Evolutionary conservation across 1,284 basidiomycete genomes (phyloP).

Genomic region (Austroboletus novae-zelandiae): DNA sequence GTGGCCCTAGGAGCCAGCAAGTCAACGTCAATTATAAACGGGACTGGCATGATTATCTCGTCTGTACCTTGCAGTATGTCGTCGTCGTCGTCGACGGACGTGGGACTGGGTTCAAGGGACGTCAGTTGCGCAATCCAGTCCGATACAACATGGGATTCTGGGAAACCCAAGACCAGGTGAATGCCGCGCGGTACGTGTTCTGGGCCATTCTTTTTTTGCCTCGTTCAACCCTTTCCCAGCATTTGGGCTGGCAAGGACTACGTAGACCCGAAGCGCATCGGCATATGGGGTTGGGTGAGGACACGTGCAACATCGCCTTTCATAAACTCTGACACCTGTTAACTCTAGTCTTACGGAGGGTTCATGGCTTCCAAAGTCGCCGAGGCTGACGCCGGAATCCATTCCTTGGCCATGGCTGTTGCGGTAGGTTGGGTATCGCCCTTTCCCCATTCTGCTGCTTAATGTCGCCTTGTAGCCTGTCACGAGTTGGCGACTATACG

Average conservation of each 20-base stretch:
- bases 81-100: slow-evolving; percentile 88
- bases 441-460: neutral
- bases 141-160: slow-evolving; percentile 82
- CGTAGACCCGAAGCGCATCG: slow-evolving; percentile 80
- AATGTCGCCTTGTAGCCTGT: slow-evolving; percentile 59
- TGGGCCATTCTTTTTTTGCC: slow-evolving; percentile 5
- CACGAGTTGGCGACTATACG: slow-evolving; percentile 84
- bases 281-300: slow-evolving; percentile 94
- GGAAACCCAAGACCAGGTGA: slow-evolving; percentile 87
- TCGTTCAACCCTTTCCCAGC: slow-evolving; percentile 34
- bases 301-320: neutral
- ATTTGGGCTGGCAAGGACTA: slow-evolving; percentile 75
- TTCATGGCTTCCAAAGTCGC: slow-evolving; percentile 90
- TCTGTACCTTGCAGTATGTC: slow-evolving; percentile 80
- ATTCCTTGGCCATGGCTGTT: slow-evolving; percentile 86
- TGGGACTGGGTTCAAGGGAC: slow-evolving; percentile 92
- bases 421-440: slow-evolving; percentile 55
- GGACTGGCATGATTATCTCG: slow-evolving; percentile 88
- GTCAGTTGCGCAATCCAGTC: slow-evolving; percentile 78
- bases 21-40: slow-evolving; percentile 66
- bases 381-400: slow-evolving; percentile 83
- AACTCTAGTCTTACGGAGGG: slow-evolving; percentile 81
- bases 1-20: slow-evolving; percentile 84
- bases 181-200: slow-evolving; percentile 68
- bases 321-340: slow-evolving; percentile 5